phyloP scores from a whole-genome alignment of 805 yeast genomes.

The Saturnispora halmiae region DNA sequence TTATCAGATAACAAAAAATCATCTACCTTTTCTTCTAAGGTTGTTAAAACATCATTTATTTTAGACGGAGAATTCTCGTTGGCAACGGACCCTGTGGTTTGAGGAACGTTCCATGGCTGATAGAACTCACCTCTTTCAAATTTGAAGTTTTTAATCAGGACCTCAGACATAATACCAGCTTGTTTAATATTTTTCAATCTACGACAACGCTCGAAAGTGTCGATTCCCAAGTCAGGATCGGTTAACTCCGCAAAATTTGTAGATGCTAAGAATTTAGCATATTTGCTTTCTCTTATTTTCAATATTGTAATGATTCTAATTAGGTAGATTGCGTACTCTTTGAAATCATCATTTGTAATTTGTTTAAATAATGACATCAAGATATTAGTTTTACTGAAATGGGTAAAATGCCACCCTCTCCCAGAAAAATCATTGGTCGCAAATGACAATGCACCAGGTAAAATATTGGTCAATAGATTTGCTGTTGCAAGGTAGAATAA shows the following conservation, averaged over 20 bases:
- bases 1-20: conserved; percentile 5
- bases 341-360: background rate
- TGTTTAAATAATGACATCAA: conserved; percentile 7
- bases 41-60: background rate
- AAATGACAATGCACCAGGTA: conserved; percentile 10
- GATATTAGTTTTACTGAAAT: background rate
- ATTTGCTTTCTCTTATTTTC: background rate
- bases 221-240: conserved; percentile 2
- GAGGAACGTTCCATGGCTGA: conserved; percentile 8
- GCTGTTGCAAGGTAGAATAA: conserved; percentile 7
- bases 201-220: conserved; percentile 3
- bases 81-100: background rate
- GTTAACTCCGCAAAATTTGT: conserved; percentile 2
- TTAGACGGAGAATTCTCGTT: background rate
- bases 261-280: background rate
- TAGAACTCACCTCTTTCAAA: conserved; percentile 10
- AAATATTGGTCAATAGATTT: conserved; percentile 1
- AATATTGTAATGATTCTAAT: conserved; percentile 9
- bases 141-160: conserved; percentile 2
- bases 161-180: conserved; percentile 3
- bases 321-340: conserved; percentile 6
- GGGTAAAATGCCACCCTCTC: background rate
- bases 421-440: conserved; percentile 11
- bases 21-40: conserved; percentile 3
- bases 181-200: background rate